These are phyloP conservation scores for Penicillium carneum DNA, from an alignment of 2,329 filamentous ascomycete genomes.

Conservation along the genomic window DNA sequence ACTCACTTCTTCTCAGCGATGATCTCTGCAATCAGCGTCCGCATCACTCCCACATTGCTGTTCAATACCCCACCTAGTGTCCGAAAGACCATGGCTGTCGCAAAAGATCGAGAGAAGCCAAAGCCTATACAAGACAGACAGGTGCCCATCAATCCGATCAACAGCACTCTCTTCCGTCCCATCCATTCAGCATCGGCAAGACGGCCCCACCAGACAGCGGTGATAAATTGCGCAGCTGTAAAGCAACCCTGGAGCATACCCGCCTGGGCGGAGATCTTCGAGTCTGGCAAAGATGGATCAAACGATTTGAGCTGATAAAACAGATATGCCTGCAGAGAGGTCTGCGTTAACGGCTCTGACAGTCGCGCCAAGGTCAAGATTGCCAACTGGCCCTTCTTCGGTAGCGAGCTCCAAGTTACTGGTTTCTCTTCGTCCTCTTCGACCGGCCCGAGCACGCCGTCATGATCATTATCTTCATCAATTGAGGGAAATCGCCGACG, in stretches of 20 bases:
- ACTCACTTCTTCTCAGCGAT: constrained; percentile 71
- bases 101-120: constrained; percentile 71
- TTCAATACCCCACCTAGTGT: constrained; percentile 72
- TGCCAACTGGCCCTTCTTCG: constrained; percentile 76
- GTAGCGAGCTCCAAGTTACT: constrained; percentile 75
- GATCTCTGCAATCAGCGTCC: constrained; percentile 76
- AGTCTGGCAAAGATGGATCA: constrained; percentile 63
- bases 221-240: constrained; percentile 80
- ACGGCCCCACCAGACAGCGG: constrained; percentile 81
- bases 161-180: constrained; percentile 78
- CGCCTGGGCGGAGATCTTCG: constrained; percentile 76
- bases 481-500: constrained; percentile 26
- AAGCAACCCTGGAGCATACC: constrained; percentile 81
- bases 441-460: constrained; percentile 18
- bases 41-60: constrained; percentile 76
- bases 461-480: constrained; percentile 27
- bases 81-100: constrained; percentile 69
- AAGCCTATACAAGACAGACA: constrained; percentile 71
- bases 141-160: constrained; percentile 78
- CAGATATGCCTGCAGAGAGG: constrained; percentile 78
- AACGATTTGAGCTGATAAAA: constrained; percentile 90
- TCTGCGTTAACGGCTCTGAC: constrained; percentile 82
- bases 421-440: constrained; percentile 48
- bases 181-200: constrained; percentile 69
- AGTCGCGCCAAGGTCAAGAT: constrained; percentile 80